Evolutionary conservation across 225 moss, liverwort and hornwort genomes (phyloP), one percentile per base, ranked within the genome.

Genomic region (Climacium dendroides): DNA sequence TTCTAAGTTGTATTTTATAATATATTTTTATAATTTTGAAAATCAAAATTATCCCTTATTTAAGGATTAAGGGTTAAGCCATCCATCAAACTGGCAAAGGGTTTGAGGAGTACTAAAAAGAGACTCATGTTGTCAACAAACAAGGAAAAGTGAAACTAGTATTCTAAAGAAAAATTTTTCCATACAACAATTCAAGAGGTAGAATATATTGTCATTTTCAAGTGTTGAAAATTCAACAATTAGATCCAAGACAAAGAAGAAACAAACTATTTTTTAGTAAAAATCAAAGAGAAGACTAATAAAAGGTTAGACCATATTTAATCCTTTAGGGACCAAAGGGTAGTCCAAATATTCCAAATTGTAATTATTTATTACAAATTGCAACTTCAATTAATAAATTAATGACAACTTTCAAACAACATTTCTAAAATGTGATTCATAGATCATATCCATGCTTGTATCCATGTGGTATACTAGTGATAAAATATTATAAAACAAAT

Each of bases 1-100:
- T 62, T 15, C 62, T 30, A 30, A 62, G 8, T 62, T 30, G 7
- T 30, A 30, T 62, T 62, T 19, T 64, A 30, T 34, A 35, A 5
- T 18, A 19, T 19, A 64, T 64, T 10, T 35, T 64, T 1, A 35
- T 5, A 8, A 35, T 64, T 35, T 19, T 64, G 5, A 19, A 64
- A 64, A 35, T 64, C 10, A 35, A 10, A 5, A 19, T 5, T 35
- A 18, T 0, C 3, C 8, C 5, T 35, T 64, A 3, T 35, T 64
- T 17, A 35, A 1, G 9, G 32, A 2, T 62, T 32, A 32, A 30
- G 19, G 19, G 0, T 64, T 64, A 65, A 35, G 11, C 6, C 0
- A 1, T 6, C 6, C 35, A 19, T 0, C 0, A 64, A 0, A 5
- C 3, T 0, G 0, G 1, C 5, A 35, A 64, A 18, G 10, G 2